Evolutionary conservation across 148 eudicot species (phyloP).

Genomic region (Talinum fruticosum): DNA sequence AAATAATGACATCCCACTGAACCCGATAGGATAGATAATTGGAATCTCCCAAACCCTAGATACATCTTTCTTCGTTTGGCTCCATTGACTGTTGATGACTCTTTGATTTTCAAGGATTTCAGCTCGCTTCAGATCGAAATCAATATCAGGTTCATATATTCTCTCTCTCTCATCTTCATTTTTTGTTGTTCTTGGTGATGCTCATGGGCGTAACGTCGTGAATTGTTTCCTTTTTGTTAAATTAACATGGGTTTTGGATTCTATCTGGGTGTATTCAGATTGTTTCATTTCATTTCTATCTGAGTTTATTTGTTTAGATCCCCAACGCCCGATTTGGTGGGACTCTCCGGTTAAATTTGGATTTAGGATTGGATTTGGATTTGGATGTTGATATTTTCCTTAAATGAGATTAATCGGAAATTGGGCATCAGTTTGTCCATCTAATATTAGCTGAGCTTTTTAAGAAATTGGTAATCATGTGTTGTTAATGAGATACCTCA

Average conservation of each 20-base stretch:
- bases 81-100: background rate
- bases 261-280: background rate
- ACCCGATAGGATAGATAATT: background rate
- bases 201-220: background rate
- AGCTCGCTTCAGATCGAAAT: background rate
- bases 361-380: too few species aligned
- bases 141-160: background rate
- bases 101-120: background rate
- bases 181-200: background rate
- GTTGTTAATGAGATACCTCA: background rate
- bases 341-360: too few species aligned
- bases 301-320: too few species aligned
- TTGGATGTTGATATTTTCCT: too few species aligned
- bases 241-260: background rate
- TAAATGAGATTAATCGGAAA: background rate
- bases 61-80: background rate
- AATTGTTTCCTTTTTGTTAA: background rate
- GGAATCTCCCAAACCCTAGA: background rate
- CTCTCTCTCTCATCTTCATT: background rate
- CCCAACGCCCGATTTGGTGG: too few species aligned
- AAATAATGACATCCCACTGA: background rate
- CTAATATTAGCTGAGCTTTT: background rate
- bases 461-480: background rate
- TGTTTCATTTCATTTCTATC: background rate
- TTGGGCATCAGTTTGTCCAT: background rate